Evolutionary conservation across 1,284 basidiomycete genomes (phyloP), one percentile per base, ranked within the genome.

Genomic region (Sparassis latifolia): DNA sequence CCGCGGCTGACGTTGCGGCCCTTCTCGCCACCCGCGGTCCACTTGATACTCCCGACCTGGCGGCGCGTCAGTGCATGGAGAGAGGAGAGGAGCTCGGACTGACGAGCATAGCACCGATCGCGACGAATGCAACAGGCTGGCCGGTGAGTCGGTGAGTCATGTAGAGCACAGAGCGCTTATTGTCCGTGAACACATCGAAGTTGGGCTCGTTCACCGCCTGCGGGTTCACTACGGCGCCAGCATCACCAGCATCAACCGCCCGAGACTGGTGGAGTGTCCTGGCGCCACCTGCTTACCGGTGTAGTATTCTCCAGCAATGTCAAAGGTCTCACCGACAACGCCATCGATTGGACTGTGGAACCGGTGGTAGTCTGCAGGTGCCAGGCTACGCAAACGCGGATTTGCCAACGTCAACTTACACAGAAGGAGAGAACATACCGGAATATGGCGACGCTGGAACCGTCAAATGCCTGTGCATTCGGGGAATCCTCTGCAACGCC

Each of bases 341-440:
- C 78, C 86, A 49, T 86, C 81, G 30, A 86, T 73, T 1, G 89
- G 90, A 31, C 79, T 80, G 60, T 93, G 91, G 75, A 90, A 93
- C 28, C 90, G 80, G 62, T 92, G 90, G 59, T 92, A 93, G 63
- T 93, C 91, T 37, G 84, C 80, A 0, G 89, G 90, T 0, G 89
- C 88, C 12, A 91, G 76, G 27, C 87, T 77, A 33, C 29, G n/a
- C 31, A 28, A 12, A 37, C 7, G 35, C 35, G 12, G 35, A 37
- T 37, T 12, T 20, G 20, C 20, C 20, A 20, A 20, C 20, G 20
- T 20, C 35, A 37, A 12, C 12, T 6, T 6, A 37, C 35, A 37
- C 35, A 37, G 7, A 37, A 6, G 30, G 29, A 20, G 20, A 20
- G 20, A 20, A 20, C 54, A 6, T 37, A 62, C 61, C 65, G 53